Conservation (phyloP, 176 grass and related monocot genomes). For the Oryza officinalis region DNA sequence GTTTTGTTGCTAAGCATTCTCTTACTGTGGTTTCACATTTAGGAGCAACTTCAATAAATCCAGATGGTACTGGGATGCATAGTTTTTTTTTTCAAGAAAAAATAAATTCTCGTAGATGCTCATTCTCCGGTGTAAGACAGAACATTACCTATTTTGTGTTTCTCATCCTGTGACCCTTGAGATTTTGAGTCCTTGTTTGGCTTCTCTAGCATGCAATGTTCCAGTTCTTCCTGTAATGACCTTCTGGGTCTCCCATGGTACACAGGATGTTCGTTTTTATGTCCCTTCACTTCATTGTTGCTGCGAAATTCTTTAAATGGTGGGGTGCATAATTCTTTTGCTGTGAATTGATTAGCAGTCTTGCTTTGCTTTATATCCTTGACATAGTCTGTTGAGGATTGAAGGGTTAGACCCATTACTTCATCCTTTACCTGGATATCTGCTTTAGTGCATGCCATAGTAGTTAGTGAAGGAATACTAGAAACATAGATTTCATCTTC, state of each 20-base stretch:
- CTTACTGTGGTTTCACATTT: constrained; percentile 19
- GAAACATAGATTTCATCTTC: constrained; percentile 28
- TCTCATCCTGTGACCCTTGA: constrained; percentile 41
- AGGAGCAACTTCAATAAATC: constrained; percentile 11
- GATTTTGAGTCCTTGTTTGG: constrained; percentile 35
- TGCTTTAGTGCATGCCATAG: constrained; percentile 38
- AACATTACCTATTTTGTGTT: constrained; percentile 61
- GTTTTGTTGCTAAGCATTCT: constrained; percentile 6
- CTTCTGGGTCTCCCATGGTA: constrained; percentile 36
- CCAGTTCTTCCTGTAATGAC: constrained; percentile 38
- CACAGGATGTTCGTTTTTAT: constrained; percentile 29
- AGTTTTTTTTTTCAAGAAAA: background rate
- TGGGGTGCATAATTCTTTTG: constrained; percentile 28
- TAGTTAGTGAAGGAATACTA: constrained; percentile 24
- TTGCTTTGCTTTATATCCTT: constrained; percentile 39
- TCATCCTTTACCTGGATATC: constrained; percentile 23
- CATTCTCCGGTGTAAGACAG: constrained; percentile 19
- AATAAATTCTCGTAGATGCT: constrained; percentile 1
- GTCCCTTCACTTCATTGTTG: constrained; percentile 21
- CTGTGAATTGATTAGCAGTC: constrained; percentile 33
- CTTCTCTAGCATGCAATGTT: constrained; percentile 35
- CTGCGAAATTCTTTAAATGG: constrained; percentile 32
- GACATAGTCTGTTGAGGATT: constrained; percentile 12
- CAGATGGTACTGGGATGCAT: constrained; percentile 25
- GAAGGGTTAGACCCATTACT: constrained; percentile 14